A percentile compares a stretch with the other conserved stretches of the same genome.
Evolutionary conservation across 768 basidiomycete genomes (phyloP).

Genomic region (Kwoniella heveanensis): DNA sequence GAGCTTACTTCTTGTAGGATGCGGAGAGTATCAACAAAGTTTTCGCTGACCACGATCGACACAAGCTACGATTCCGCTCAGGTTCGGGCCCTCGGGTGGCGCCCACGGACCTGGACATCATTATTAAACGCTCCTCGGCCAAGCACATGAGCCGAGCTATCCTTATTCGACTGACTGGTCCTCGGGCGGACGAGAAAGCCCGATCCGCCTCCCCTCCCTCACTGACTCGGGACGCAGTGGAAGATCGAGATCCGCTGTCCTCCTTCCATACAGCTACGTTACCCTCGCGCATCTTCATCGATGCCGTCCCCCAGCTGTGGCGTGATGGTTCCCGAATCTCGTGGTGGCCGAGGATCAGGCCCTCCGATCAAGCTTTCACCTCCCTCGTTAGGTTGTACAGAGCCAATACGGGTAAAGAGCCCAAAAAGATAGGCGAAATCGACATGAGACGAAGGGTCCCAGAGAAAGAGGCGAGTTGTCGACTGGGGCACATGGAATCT

Average conservation of each 20-base stretch:
- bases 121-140: conserved; percentile 8
- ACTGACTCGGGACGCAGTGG: neutral
- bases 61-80: conserved; percentile 6
- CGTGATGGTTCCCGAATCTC: neutral
- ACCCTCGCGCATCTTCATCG: conserved; percentile 17
- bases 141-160: conserved; percentile 13
- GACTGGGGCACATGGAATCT: too few species aligned
- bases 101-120: neutral
- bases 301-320: conserved; percentile 20
- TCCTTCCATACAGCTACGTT: neutral
- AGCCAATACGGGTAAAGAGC: conserved; percentile 16
- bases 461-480: conserved; percentile 37
- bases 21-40: conserved; percentile 18
- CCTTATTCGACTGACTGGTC: conserved; percentile 29
- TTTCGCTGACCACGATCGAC: conserved; percentile 26
- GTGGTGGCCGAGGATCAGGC: conserved; percentile 22
- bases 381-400: neutral
- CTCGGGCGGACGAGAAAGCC: conserved; percentile 23
- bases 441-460: conserved; percentile 29
- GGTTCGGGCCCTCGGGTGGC: neutral
- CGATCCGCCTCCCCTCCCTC: conserved; percentile 25
- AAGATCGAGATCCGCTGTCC: neutral
- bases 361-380: neutral
- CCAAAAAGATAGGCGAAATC: conserved; percentile 17
- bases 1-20: conserved; percentile 21